Base-by-base conservation (phyloP, 2,329 filamentous ascomycete species). In the Capronia epimyces region DNA sequence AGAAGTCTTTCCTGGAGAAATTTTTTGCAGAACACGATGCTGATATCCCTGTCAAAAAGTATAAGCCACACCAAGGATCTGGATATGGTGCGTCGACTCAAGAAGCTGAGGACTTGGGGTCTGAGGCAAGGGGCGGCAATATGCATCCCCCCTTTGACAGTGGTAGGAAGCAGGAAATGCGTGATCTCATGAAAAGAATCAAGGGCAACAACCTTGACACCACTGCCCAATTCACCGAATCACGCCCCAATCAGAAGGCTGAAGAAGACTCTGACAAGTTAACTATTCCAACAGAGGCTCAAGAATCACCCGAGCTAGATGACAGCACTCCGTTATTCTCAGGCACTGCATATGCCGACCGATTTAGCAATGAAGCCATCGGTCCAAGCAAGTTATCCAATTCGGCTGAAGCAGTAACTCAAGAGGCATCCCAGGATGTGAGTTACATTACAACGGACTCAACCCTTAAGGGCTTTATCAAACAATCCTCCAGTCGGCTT, bases 121-220 rank as follows among this genome's bases (percentile, higher is more conserved):
- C 24, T 12, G 43, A 54, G 24, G 13, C 32, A 12, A 20, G 13
- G 12, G 5, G 21, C 4, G 27, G n/a, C 18, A 12, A 24, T 15
- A 34, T 13, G 10, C 47, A 36, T 7, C 32, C 20, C 16, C 15
- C 12, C 6, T 53, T 51, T 16, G 49, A 41, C 21, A 59, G 36
- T 39, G 58, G 58, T 8, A 55, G 47, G 36, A 55, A 53, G 36
- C 46, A 39, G 9, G 49, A 58, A 32, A 50, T 60, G n/a, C 41
- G 36, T 12, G 43, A 53, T 22, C 39, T 60, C 13, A 52, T 57
- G 34, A n/a, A 49, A 3, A 39, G 47, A 22, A 40, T 51, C 9
- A 50, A 60, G 34, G 60, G 60, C 13, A 62, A 59, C 32, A 60
- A 25, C 25, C 56, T 62, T n/a, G 58, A 58, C 49, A 60, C 60